These are phyloP conservation scores for Leccinum imitatum DNA, from an alignment of 768 basidiomycete species.

Conservation along the genomic window DNA sequence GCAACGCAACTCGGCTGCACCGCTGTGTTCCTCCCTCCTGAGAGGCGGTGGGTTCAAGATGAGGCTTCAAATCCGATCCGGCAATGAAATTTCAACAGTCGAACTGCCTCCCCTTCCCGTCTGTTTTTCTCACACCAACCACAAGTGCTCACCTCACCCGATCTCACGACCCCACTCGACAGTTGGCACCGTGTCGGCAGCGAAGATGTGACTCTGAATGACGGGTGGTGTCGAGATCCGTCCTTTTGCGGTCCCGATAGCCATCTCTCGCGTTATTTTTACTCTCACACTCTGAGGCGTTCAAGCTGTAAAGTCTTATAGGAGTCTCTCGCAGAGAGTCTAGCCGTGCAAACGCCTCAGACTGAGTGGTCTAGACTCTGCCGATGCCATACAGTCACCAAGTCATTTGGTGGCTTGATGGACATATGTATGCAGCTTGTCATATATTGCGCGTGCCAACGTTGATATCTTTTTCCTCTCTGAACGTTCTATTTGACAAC, in stretches of 20 bases:
- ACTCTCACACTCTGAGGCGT: not conserved
- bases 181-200: not conserved
- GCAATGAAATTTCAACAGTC: not conserved
- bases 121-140: not conserved
- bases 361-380: constrained; percentile 7
- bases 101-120: not conserved
- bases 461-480: not conserved
- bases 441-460: constrained; percentile 1
- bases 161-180: not conserved
- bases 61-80: not conserved
- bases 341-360: constrained; percentile 1
- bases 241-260: not conserved
- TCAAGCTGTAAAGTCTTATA: not conserved
- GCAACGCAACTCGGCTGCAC: constrained; percentile 12
- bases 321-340: not conserved
- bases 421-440: constrained; percentile 8
- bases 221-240: not conserved
- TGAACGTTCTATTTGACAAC: not conserved
- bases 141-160: not conserved
- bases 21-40: not conserved
- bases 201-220: not conserved
- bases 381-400: constrained; percentile 10
- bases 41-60: constrained; percentile 10
- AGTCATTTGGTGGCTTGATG: constrained; percentile 33
- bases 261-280: not conserved